Conservation (phyloP, 768 basidiomycete genomes). For the Podaxis sp. region DNA sequence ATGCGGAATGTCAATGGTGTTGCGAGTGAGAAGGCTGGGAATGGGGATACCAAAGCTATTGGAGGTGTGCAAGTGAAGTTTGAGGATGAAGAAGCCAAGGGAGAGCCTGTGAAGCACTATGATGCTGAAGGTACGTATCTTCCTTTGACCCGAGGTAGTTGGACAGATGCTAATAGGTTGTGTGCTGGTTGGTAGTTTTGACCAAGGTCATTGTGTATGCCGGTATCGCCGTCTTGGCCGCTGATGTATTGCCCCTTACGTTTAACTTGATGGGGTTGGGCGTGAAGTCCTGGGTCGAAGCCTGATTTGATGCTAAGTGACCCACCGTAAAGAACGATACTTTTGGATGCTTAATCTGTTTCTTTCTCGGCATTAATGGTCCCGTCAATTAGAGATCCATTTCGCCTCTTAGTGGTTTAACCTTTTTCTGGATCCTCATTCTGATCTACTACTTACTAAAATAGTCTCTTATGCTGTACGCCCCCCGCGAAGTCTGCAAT, state of each 20-base stretch:
- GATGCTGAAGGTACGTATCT: slow-evolving; percentile 75
- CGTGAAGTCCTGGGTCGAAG: slow-evolving; percentile 28
- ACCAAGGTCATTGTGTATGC: slow-evolving; percentile 90
- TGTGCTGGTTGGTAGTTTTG: slow-evolving; percentile 65
- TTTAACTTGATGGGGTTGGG: slow-evolving; percentile 74
- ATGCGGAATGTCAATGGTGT: slow-evolving; percentile 34
- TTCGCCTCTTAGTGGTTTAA: background rate
- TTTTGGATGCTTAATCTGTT: background rate
- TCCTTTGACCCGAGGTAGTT: background rate
- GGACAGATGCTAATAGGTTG: slow-evolving; percentile 5
- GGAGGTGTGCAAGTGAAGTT: slow-evolving; percentile 19
- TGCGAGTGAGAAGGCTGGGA: slow-evolving; percentile 2
- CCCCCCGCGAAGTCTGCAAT: background rate
- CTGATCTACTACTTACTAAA: no score
- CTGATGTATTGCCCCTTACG: slow-evolving; percentile 57
- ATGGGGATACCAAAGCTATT: slow-evolving; percentile 15
- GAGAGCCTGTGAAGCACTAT: slow-evolving; percentile 58
- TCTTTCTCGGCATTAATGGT: background rate
- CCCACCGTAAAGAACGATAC: background rate
- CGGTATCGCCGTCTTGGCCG: slow-evolving; percentile 73
- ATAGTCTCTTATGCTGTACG: no score
- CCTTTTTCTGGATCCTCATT: no score
- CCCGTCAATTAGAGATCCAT: background rate
- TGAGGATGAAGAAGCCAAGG: slow-evolving; percentile 27
- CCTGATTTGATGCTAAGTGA: background rate